Percentiles rank a stretch among this genome's conserved stretches.
These are phyloP conservation scores for Gossypium australe DNA, from an alignment of 345 rosid genomes.

Conservation along the genomic window DNA sequence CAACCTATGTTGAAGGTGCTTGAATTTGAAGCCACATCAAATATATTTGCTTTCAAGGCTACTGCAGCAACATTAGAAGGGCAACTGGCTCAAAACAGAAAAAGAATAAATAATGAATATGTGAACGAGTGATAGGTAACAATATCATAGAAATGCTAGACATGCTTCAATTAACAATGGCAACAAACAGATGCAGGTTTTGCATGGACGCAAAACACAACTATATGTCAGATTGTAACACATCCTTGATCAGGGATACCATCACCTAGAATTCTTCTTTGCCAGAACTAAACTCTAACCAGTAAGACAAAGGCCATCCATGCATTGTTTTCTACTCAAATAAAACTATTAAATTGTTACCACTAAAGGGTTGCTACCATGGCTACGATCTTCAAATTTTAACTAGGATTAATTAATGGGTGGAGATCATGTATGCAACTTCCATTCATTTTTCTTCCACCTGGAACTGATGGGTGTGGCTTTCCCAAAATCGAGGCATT, in stretches of 20 bases:
- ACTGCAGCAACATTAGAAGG: conserved; percentile 64
- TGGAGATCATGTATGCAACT: neutral
- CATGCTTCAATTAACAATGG: neutral
- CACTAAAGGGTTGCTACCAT: neutral
- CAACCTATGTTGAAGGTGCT: conserved; percentile 38
- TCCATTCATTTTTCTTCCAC: neutral
- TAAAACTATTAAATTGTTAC: neutral
- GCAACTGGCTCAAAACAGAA: conserved; percentile 41
- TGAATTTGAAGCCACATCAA: conserved; percentile 51
- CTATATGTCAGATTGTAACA: too few relatives aligned
- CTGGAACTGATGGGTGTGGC: neutral
- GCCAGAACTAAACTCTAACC: neutral
- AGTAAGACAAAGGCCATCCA: neutral
- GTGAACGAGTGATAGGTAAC: neutral
- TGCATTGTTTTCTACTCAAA: neutral
- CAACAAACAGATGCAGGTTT: neutral
- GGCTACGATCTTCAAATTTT: neutral
- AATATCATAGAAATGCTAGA: neutral
- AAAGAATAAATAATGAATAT: neutral
- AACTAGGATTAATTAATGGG: neutral
- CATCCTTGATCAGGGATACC: neutral
- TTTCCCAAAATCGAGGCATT: neutral
- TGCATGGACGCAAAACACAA: neutral
- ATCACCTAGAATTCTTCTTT: neutral
- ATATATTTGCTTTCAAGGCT: conserved; percentile 52